Base-by-base conservation (phyloP, 495 filamentous ascomycete species). In the Cryomyces antarcticus region DNA sequence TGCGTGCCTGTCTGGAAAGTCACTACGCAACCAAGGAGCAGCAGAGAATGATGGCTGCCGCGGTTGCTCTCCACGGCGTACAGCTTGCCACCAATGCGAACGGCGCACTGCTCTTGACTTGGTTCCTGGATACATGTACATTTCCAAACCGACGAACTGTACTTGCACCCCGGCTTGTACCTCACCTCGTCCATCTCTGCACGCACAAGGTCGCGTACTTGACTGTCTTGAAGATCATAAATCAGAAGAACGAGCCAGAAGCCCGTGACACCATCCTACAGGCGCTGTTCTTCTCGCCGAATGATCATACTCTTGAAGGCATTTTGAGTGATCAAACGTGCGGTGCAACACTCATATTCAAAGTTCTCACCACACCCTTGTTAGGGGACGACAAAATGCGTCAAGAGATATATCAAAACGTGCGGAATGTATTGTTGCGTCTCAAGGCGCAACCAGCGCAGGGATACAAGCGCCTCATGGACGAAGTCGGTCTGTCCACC, bases 121-220 rank as follows among this genome's bases (percentile, higher is more conserved):
- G 89, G 89, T 93, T 95, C 71, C 68, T 97, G 41, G 89, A 97
- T 57, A 97, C 92, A 3, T 97, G 89, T 70, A 95, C 78, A 29
- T 94, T 96, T 67, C 83, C 87, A 43, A 75, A 78, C 47, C 79
- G 89, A 44, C 81, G 92, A 43, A 89, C 81, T 11, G 88, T 95
- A 17, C 74, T 97, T 28, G 86, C 89, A 29, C 89, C 89, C 30
- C 72, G 85, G 53, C 77, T 97, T 29, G 82, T 97, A 38, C 88
- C 89, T 41, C 85, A 96, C 51, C 66, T 97, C n/a, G 88, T 94
- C 30, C 86, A 94, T 56, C 73, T 97, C 5, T 95, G 89, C 67
- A 96, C 89, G 0, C 89, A 97, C 65, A 97, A 97, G 67, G 89
- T 97, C 46, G 89, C 89, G 0, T 97, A 96, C 51, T 68, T 96